A percentile compares a stretch with the other conserved stretches of the same genome.
Conservation (phyloP, 129 eudicot species). For the Helichrysum umbraculigerum region DNA sequence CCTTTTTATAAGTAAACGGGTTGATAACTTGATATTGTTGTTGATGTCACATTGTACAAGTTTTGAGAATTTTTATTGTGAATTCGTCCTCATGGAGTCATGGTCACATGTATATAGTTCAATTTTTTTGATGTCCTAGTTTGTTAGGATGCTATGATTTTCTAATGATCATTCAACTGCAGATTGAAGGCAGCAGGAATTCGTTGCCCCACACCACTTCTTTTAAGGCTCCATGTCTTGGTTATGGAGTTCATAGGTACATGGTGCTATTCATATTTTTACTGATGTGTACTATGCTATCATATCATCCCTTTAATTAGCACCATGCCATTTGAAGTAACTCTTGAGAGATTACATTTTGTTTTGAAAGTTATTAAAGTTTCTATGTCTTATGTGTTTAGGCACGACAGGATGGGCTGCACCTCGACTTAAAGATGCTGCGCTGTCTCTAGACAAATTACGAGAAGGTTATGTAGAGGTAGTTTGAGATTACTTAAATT, state of each 20-base stretch:
- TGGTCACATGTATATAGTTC: background rate
- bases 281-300: conserved; percentile 8
- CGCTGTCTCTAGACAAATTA: conserved; percentile 74
- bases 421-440: conserved; percentile 97
- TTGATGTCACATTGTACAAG: too few relatives aligned
- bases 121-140: background rate
- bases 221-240: conserved; percentile 86
- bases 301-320: background rate
- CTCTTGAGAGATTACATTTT: background rate
- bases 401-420: conserved; percentile 96
- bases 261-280: background rate
- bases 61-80: background rate
- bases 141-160: background rate
- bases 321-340: background rate
- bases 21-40: too few relatives aligned
- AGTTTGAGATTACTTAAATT: conserved; percentile 8
- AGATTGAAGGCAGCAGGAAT: conserved; percentile 93
- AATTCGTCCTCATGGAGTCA: background rate
- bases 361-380: conserved; percentile 3
- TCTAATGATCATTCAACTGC: conserved; percentile 26
- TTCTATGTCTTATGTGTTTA: conserved; percentile 29
- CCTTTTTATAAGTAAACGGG: background rate
- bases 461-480: conserved; percentile 92
- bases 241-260: conserved; percentile 98
- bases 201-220: conserved; percentile 74